Evolutionary conservation across 441 rosid species (phyloP), one percentile per base, ranked within the genome.

Genomic region (Corymbia calophylla): DNA sequence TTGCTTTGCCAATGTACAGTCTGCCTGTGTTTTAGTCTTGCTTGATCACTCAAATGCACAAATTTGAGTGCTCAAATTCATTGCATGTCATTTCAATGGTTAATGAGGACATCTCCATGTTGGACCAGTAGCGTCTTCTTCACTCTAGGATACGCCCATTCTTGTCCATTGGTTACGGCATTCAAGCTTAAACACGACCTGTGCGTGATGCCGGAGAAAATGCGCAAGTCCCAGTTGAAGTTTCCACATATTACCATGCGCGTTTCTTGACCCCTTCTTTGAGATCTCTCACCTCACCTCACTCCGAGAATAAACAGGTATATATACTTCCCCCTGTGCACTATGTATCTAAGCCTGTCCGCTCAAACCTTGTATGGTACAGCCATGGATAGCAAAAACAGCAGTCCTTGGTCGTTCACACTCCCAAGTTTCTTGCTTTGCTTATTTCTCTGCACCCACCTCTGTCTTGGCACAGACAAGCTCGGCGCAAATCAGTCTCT

Each of bases 71-170:
- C 49, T 35, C 80, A 39, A 16, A 73, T 73, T 73, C 48, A 21
- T 73, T 12, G 27, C 82, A 11, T 39, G 49, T 73, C 39, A 73
- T 21, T 73, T 32, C 39, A 27, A 27, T 27, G 66, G 66, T 60
- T 60, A 31, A 60, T 15, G 31, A 15, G 31, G 31, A 60, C 66
- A 12, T 60, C n/a, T 11, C 66, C 31, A 27, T 25, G 80, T 68
- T 68, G 80, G 11, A 68, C 47, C 25, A 18, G 25, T 32, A 68
- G 80, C 47, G 99, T 98, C 88, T 94, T 93, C 25, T 97, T 94
- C 91, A 94, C 98, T 54, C 94, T 32, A 8, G 47, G 44, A 17
- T 68, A 21, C 21, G 82, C 29, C 81, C 49, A 19, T 19, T 48
- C 82, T 39, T 21, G 49, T 73, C 82, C 48, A 70, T 0, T 35